Evolutionary conservation across 805 yeast species (phyloP).

Genomic region (Pachysolen tannophilus): DNA sequence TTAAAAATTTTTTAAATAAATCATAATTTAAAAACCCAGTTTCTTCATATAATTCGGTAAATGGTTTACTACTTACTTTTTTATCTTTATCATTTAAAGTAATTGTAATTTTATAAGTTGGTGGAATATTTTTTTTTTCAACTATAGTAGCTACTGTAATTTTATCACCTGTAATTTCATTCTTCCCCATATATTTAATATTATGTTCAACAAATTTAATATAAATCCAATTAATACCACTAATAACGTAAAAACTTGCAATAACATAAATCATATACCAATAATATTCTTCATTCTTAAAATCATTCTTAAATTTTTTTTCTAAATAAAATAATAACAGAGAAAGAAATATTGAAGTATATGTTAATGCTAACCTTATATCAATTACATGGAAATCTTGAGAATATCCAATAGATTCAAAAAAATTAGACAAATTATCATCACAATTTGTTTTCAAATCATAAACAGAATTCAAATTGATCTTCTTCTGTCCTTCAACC

Average conservation of each 20-base stretch:
- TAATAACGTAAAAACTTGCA: conserved; percentile 27
- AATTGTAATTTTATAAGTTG: conserved; percentile 32
- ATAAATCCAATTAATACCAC: conserved; percentile 27
- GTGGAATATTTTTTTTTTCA: conserved; percentile 34
- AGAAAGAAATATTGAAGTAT: conserved; percentile 35
- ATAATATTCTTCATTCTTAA: conserved; percentile 29
- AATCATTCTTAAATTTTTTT: conserved; percentile 34
- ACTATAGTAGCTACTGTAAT: conserved; percentile 29
- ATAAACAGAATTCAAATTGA: conserved; percentile 32
- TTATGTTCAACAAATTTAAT: conserved; percentile 29
- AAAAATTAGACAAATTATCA: conserved; percentile 33
- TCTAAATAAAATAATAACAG: conserved; percentile 40
- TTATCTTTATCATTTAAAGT: conserved; percentile 16
- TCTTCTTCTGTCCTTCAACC: conserved; percentile 11
- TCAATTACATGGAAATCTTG: conserved; percentile 40
- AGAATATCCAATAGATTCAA: conserved; percentile 35
- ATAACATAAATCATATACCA: conserved; percentile 27
- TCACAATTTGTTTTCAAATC: conserved; percentile 43
- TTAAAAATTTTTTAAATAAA: conserved; percentile 22
- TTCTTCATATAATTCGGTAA: conserved; percentile 36
- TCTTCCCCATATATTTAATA: conserved; percentile 38
- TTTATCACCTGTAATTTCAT: conserved; percentile 23
- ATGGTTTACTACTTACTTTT: conserved; percentile 20
- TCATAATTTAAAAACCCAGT: conserved; percentile 35
- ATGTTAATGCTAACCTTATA: conserved; percentile 40